Evolutionary conservation across 768 basidiomycete species (phyloP).

Genomic region (Amanita thiersii): DNA sequence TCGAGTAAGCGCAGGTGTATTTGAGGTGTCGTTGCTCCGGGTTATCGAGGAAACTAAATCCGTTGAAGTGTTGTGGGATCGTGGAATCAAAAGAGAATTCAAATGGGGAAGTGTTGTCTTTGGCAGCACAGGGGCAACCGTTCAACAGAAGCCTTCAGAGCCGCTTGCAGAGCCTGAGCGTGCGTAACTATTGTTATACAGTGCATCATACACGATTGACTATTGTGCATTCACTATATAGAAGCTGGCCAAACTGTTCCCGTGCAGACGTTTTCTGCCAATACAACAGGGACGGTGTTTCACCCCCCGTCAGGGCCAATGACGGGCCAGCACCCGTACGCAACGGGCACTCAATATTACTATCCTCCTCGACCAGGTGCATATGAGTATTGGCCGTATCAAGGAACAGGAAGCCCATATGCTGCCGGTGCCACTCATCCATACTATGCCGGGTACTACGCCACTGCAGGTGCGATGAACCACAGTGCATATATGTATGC

Average conservation of each 20-base stretch:
- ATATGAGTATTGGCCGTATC: constrained; percentile 31
- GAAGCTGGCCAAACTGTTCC: constrained; percentile 8
- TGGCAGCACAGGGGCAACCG: constrained; percentile 61
- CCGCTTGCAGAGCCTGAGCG: constrained; percentile 36
- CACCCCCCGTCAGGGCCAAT: constrained; percentile 1
- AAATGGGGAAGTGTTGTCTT: constrained; percentile 80
- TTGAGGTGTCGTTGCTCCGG: constrained; percentile 73
- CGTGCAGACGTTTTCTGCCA: constrained; percentile 7
- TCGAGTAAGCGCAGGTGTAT: constrained; percentile 75
- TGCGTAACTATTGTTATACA: constrained; percentile 22
- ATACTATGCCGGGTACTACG: constrained; percentile 14
- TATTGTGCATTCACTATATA: constrained; percentile 3
- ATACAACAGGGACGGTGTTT: constrained; percentile 11
- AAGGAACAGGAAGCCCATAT: constrained; percentile 2
- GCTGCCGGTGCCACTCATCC: constrained; percentile 16
- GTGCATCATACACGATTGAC: constrained; percentile 6
- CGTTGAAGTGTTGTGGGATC: constrained; percentile 79
- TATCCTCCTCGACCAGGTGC: constrained; percentile 17
- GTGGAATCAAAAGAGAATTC: constrained; percentile 64
- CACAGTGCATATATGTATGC: constrained; percentile 11
- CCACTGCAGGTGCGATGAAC: constrained; percentile 10
- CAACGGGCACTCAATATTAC: constrained; percentile 8
- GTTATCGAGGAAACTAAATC: constrained; percentile 62
- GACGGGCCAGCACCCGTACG: constrained; percentile 12
- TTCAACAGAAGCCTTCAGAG: constrained; percentile 67